These are phyloP conservation scores for Allantophomopsis cytisporea DNA, from an alignment of 2,329 filamentous ascomycete genomes.

Conservation along the genomic window DNA sequence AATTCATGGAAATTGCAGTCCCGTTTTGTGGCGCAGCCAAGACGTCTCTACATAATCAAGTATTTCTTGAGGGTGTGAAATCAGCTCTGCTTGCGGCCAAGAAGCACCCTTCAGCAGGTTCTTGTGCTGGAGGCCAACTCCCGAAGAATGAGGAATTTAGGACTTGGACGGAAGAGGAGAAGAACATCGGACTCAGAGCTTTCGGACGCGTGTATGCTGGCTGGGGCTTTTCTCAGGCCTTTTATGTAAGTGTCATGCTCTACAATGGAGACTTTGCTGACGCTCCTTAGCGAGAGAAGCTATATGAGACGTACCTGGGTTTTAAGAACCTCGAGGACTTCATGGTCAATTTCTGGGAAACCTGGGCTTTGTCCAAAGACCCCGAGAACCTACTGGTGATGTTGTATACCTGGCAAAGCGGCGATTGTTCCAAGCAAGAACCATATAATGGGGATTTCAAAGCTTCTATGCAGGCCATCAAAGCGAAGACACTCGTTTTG, in stretches of 20 bases:
- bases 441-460: slow-evolving; percentile 56
- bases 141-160: slow-evolving; percentile 23
- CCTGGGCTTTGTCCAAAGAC: slow-evolving; percentile 46
- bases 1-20: slow-evolving; percentile 50
- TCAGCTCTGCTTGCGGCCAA: slow-evolving; percentile 43
- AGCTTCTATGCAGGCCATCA: slow-evolving; percentile 53
- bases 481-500: slow-evolving; percentile 57
- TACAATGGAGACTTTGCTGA: too few species aligned
- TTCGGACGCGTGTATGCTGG: slow-evolving; percentile 66
- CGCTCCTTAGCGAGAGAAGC: slow-evolving; percentile 32
- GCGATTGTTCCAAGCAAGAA: slow-evolving; percentile 53
- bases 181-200: slow-evolving; percentile 47
- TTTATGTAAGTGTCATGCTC: slow-evolving; percentile 32
- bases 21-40: slow-evolving; percentile 55
- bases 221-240: slow-evolving; percentile 70
- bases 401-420: slow-evolving; percentile 69
- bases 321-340: slow-evolving; percentile 61
- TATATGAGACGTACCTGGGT: slow-evolving; percentile 52
- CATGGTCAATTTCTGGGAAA: slow-evolving; percentile 63
- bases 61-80: slow-evolving; percentile 54
- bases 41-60: slow-evolving; percentile 53
- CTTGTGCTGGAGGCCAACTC: slow-evolving; percentile 28
- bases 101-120: slow-evolving; percentile 34
- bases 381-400: slow-evolving; percentile 64
- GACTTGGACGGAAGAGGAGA: slow-evolving; percentile 38